Evolutionary conservation across 2,329 filamentous ascomycete genomes (phyloP), one percentile per base, ranked within the genome.

Genomic region (Penicillium sp.): DNA sequence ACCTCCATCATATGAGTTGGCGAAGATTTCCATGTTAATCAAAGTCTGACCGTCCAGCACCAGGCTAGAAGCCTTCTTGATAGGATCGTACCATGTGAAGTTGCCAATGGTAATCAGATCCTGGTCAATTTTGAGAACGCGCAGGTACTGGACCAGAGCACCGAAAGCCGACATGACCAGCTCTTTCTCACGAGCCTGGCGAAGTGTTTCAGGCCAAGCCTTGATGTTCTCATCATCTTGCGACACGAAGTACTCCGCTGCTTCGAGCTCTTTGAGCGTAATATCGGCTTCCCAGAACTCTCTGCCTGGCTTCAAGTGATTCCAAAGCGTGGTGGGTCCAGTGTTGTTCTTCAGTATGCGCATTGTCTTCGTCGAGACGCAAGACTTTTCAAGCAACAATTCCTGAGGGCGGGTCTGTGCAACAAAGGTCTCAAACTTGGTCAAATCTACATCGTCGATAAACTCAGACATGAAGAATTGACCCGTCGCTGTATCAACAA

Each of bases 261-360:
- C 87, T 64, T 89, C 87, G 37, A 99, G 84, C 71, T 97, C 95
- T 48, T 90, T 88, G 29, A 90, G 82, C 0, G 93, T 89, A 46
- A 86, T 85, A 56, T 96, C 90, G 0, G 90, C 90, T 56, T 91
- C 86, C 90, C 93, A 95, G 70, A 99, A 99, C 70, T 99, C 95
- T 39, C 88, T 88, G 0, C 82, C 87, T 0, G 93, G 84, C 73
- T 96, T 98, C 56, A 97, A 78, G 65, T 93, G 85, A 66, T 97
- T 99, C 93, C 93, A 98, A 63, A 98, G 89, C 0, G 93, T 98
- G 0, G 90, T 96, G 0, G 92, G 93, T 1, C 86, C 84, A 0
- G 93, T 97, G 73, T 96, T 98, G 72, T 96, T 98, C 77, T 98
- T 99, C 63, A 99, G 80, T 44, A 99, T 96, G 3, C 95, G 89